Base-by-base conservation (phyloP, 139 green algal genomes). In the Pedinophyceae sp. region DNA sequence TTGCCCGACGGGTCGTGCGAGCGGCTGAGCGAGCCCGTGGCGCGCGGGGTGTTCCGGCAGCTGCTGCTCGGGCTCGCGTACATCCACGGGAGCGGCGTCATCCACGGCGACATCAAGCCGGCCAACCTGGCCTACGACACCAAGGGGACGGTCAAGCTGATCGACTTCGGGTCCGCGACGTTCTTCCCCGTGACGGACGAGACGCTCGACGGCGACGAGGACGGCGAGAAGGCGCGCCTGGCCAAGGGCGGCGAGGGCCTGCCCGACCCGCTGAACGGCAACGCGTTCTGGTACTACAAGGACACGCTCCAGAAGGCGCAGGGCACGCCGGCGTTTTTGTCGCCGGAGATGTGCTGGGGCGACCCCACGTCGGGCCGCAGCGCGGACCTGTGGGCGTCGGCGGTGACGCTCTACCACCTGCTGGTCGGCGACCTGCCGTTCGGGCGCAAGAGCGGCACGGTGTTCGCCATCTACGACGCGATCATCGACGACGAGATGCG, bases 41-140 rank as follows among this genome's bases (percentile, higher is more conserved):
- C 10, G 10, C 34, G 34, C 34, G 34, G 7, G 10, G 7, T 19
- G 10, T 43, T 43, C 34, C 34, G 34, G 34, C 34, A 43, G 34
- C 34, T 43, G 10, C 34, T 43, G 10, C 34, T 50, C 25, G 72
- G 65, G 13, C 54, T 87, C 17, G 46, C 52, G 30, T 41, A 60
- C 13, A 59, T 94, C 66, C 85, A 94, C 67, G 68, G 57, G 3
- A 55, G 90, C 40, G 85, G 84, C 51, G 85, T 93, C 27, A 79
- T 94, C 28, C 84, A 94, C 68, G 62, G 85, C 4, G 85, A 94
- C 66, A 62, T 94, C 30, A 94, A 94, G 34, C 34, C 10, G 34
- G 34, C 34, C 10, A 43, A 43, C 34, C 34, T 43, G 34, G 34
- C 34, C 10, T 43, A 7, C 10, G 34, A 43, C 34, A 43, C 10